These are phyloP conservation scores for Trichoderma sp. DNA, from an alignment of 2,329 filamentous ascomycete genomes.

Conservation along the genomic window DNA sequence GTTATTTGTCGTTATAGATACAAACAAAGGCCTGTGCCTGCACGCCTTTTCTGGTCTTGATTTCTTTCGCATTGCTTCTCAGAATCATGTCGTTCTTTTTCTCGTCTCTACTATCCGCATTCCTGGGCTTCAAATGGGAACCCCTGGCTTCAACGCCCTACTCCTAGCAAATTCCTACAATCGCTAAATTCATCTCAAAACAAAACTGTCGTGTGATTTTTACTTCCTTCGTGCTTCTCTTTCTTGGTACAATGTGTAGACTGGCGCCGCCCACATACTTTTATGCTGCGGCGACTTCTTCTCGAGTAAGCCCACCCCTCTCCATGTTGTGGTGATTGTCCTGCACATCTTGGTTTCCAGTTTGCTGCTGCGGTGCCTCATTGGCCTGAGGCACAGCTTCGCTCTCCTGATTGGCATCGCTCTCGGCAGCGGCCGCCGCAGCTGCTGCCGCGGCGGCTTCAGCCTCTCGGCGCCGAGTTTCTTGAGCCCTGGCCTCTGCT, in stretches of 20 bases:
- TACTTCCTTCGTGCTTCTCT: neutral
- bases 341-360: conserved; percentile 3
- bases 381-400: neutral
- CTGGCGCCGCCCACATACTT: neutral
- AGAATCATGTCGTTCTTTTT: neutral
- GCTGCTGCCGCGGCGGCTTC: conserved; percentile 45
- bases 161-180: conserved; percentile 22
- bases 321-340: neutral
- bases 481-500: conserved; percentile 51
- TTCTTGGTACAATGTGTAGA: neutral
- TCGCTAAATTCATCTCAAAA: conserved; percentile 17
- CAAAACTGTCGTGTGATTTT: too few species aligned
- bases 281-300: conserved; percentile 6
- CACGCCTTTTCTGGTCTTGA: conserved; percentile 2
- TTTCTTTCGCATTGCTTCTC: too few species aligned
- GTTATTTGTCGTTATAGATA: neutral
- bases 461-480: conserved; percentile 49
- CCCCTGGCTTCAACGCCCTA: conserved; percentile 16
- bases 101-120: neutral
- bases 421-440: conserved; percentile 33
- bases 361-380: neutral
- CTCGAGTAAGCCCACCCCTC: conserved; percentile 6
- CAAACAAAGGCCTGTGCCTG: conserved; percentile 13
- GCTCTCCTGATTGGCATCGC: neutral
- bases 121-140: conserved; percentile 11